These are phyloP conservation scores for Clavispora vitiphila DNA, from an alignment of 805 yeast species.

Conservation along the genomic window DNA sequence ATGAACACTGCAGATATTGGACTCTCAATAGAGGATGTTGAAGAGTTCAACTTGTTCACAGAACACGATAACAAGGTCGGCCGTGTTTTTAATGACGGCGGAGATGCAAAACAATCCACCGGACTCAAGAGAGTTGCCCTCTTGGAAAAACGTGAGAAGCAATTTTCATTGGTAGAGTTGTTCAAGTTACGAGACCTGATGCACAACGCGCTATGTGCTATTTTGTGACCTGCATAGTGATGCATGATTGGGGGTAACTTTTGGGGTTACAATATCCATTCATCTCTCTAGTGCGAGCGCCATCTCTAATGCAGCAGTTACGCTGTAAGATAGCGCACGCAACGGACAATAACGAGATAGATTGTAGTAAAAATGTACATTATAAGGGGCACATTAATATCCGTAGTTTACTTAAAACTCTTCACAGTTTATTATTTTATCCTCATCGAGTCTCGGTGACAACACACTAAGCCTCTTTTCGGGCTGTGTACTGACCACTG, in stretches of 20 bases:
- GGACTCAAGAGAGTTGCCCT: not conserved
- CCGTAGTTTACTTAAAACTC: too few species aligned
- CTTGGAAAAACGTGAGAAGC: not conserved
- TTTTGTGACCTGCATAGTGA: not conserved
- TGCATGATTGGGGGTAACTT: not conserved
- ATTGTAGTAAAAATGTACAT: too few species aligned
- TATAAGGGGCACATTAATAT: too few species aligned
- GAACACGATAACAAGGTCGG: constrained; percentile 5
- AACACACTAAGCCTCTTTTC: too few species aligned
- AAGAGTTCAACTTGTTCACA: constrained; percentile 35
- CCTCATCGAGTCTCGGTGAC: too few species aligned
- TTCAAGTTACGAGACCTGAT: not conserved
- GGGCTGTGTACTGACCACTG: too few species aligned
- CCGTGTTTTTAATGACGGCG: not conserved
- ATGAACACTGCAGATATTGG: constrained; percentile 32
- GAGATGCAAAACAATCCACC: not conserved
- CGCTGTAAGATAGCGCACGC: too few species aligned
- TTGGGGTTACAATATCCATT: not conserved
- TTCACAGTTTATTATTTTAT: too few species aligned
- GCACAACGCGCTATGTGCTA: not conserved
- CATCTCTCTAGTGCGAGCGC: not conserved
- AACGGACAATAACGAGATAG: too few species aligned
- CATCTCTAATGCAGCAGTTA: too few species aligned
- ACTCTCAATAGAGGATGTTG: constrained; percentile 33
- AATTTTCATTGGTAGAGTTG: not conserved